Evolutionary conservation across 139 green algal genomes (phyloP).

Genomic region (Picochlorum sp.): DNA sequence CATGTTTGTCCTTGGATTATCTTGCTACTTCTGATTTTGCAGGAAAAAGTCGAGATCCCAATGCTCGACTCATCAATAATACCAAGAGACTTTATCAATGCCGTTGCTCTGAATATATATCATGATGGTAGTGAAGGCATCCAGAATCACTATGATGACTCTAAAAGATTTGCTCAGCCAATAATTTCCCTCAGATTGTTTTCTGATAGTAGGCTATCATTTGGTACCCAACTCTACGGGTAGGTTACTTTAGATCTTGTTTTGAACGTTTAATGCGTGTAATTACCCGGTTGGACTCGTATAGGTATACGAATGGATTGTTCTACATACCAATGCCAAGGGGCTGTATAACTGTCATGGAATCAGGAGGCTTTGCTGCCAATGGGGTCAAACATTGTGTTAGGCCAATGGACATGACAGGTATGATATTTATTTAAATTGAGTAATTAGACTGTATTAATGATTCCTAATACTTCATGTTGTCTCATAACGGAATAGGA

Average conservation of each 20-base stretch:
- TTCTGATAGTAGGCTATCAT: conserved; percentile 54
- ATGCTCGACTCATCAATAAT: conserved; percentile 30
- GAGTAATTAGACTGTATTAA: background rate
- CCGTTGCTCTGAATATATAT: conserved; percentile 58
- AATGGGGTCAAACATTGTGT: conserved; percentile 66
- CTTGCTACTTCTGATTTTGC: too few species aligned
- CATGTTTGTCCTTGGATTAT: background rate
- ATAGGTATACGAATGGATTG: conserved; percentile 50
- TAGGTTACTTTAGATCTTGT: too few species aligned
- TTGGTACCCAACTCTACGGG: conserved; percentile 56
- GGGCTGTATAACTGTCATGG: conserved; percentile 56
- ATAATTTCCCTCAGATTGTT: conserved; percentile 57
- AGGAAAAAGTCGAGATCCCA: conserved; percentile 31
- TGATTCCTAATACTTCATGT: background rate
- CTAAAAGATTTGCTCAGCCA: conserved; percentile 41
- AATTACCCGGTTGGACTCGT: background rate
- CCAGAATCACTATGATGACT: conserved; percentile 61
- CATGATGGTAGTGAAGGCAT: conserved; percentile 65
- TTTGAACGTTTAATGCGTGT: background rate
- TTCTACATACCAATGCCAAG: conserved; percentile 63
- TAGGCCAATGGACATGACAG: conserved; percentile 48
- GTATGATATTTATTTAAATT: background rate
- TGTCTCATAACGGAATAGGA: conserved; percentile 27
- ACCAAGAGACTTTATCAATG: conserved; percentile 37
- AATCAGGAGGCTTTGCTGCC: conserved; percentile 45